Evolutionary conservation across 371 early-diverging fungal genomes (phyloP), one percentile per base, ranked within the genome.

Genomic region (Mortierella sp.): DNA sequence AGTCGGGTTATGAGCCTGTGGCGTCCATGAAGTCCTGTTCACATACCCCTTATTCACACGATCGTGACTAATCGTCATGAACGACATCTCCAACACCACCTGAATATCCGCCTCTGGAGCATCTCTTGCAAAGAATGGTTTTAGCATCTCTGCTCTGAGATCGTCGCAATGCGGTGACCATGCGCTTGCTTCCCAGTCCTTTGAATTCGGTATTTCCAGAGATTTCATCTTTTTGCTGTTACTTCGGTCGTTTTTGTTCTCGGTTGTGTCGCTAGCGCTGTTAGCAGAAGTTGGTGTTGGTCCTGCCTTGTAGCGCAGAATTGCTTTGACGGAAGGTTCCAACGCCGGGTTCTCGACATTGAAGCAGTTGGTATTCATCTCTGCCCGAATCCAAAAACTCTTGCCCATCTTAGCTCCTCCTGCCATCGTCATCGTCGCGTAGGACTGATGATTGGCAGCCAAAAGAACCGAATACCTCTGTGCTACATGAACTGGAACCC

Each of bases 391-490:
- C 75, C 78, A 84, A 44, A 79, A 88, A 9, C 68, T 55, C 42
- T 81, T 88, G n/a, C 34, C 74, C n/a, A n/a, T n/a, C 21, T 24
- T 10, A 8, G 7, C 44, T 24, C 10, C 42, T 24, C 21, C 55
- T 50, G 50, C 50, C 21, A n/a, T 24, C 3, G 55, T 9, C 1
- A 8, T 28, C 6, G 34, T 9, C 5, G 75, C 48, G 3, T 77
- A 4, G 1, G 42, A 38, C 42, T 38, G 42, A 45, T 81, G 80
- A 55, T 82, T 76, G 4, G 87, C 82, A 1, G 70, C 34, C 38
- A 89, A 65, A 24, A 89, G 65, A 6, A 84, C 80, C 5, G 89
- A 88, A 54, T 89, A 89, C 1, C 89, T 78, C 80, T 89, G 88
- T 1, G 75, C 88, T 1, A 80, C 74, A 76, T 80, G 42, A 50